Conservation (phyloP, 2,329 filamentous ascomycete genomes). For the Diaporthe citrichinensis region DNA sequence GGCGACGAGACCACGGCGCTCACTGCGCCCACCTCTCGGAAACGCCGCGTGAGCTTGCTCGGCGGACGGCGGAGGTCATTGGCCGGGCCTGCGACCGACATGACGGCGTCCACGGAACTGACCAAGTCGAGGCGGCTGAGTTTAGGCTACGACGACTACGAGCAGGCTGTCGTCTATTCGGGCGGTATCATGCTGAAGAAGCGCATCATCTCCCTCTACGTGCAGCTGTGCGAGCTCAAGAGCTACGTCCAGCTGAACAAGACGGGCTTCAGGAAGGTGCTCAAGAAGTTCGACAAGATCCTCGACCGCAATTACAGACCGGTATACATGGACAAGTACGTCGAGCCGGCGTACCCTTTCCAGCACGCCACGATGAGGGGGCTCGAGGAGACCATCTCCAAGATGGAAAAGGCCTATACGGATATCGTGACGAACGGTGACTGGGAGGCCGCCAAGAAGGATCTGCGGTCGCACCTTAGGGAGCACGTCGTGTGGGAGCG, state of each 20-base stretch:
- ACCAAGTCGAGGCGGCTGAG: constrained; percentile 74
- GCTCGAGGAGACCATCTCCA: constrained; percentile 79
- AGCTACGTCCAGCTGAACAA: constrained; percentile 97
- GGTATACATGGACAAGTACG: constrained; percentile 80
- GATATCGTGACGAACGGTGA: constrained; percentile 88
- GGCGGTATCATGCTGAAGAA: constrained; percentile 92
- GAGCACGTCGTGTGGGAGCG: constrained; percentile 99
- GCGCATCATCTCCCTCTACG: constrained; percentile 87
- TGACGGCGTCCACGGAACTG: constrained; percentile 74
- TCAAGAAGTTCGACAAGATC: constrained; percentile 99
- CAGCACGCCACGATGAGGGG: constrained; percentile 77
- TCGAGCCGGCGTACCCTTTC: constrained; percentile 88
- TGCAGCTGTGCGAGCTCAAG: constrained; percentile 93
- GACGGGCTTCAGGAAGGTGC: constrained; percentile 94
- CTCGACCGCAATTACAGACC: constrained; percentile 85
- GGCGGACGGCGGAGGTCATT: constrained; percentile 55
- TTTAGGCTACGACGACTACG: constrained; percentile 81
- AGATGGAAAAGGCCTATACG: constrained; percentile 85
- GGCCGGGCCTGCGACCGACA: constrained; percentile 61
- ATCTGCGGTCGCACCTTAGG: constrained; percentile 89
- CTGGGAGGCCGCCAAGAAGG: constrained; percentile 80
- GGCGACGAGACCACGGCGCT: constrained; percentile 72
- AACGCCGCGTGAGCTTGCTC: constrained; percentile 56
- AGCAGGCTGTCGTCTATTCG: constrained; percentile 77
- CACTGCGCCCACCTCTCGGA: constrained; percentile 65